Percentiles rank a stretch among this genome's conserved stretches.
These are phyloP conservation scores for Tribonema minus DNA, from an alignment of 108 stramenopile species.

Conservation along the genomic window DNA sequence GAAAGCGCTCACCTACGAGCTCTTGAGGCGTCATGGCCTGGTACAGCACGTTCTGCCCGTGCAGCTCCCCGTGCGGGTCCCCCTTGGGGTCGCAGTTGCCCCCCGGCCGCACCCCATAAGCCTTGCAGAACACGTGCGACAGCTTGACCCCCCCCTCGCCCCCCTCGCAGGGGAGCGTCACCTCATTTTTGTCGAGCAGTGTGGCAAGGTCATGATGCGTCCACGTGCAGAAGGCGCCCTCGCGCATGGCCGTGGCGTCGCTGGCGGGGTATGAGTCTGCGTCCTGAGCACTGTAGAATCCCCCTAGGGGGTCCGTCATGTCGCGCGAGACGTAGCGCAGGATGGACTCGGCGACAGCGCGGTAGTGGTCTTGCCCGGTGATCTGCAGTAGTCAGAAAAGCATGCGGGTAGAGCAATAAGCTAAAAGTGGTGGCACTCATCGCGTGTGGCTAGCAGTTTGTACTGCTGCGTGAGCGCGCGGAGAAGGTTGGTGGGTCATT, in stretches of 20 bases:
- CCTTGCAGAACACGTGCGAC: neutral
- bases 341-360: conserved; percentile 3
- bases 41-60: conserved; percentile 33
- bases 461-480: too few species aligned
- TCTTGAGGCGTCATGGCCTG: too few species aligned
- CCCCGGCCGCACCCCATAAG: conserved; percentile 7
- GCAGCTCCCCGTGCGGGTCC: conserved; percentile 33
- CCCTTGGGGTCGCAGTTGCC: conserved; percentile 13
- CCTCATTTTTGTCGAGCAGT: conserved; percentile 1
- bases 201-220: conserved; percentile 12
- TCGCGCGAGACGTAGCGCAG: conserved; percentile 24
- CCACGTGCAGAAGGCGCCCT: conserved; percentile 43
- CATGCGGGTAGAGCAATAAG: too few species aligned
- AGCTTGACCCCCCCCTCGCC: neutral
- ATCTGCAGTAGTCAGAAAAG: too few species aligned
- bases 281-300: conserved; percentile 36
- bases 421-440: too few species aligned
- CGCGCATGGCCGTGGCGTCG: neutral
- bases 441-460: too few species aligned
- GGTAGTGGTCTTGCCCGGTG: conserved; percentile 9
- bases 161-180: neutral
- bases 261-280: conserved; percentile 26
- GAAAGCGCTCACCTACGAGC: too few species aligned
- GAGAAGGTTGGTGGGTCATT: too few species aligned
- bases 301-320: conserved; percentile 22